Evolutionary conservation across 345 rosid species (phyloP).

Genomic region (Stellera chamaejasme): DNA sequence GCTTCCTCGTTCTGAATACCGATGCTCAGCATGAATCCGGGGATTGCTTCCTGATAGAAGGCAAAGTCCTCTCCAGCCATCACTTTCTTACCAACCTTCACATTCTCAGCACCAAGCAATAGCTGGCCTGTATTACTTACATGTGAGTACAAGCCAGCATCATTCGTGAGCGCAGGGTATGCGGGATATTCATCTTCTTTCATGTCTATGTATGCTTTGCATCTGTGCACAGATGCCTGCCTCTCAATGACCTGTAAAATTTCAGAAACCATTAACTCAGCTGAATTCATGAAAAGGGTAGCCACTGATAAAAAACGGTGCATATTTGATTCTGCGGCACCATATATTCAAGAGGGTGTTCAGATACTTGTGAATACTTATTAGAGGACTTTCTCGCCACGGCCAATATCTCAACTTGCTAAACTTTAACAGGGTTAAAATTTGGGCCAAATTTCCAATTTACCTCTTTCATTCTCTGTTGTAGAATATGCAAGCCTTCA

Average conservation of each 20-base stretch:
- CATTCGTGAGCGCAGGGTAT: conserved; percentile 66
- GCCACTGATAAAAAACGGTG: no score
- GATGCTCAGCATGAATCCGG: conserved; percentile 58
- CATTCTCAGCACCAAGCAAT: conserved; percentile 55
- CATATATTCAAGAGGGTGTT: no score
- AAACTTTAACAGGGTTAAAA: no score
- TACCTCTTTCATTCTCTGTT: conserved; percentile 65
- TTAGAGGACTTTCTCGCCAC: no score
- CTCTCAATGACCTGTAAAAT: conserved; percentile 51
- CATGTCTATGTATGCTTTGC: conserved; percentile 43
- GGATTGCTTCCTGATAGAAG: conserved; percentile 65
- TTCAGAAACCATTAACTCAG: conserved; percentile 1
- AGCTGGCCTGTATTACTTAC: conserved; percentile 39
- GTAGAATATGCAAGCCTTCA: conserved; percentile 55
- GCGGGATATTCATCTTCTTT: conserved; percentile 34
- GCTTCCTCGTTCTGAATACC: conserved; percentile 62
- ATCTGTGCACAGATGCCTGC: conserved; percentile 60
- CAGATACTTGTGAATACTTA: no score
- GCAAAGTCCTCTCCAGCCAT: conserved; percentile 91
- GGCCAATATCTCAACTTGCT: no score
- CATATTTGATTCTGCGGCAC: no score
- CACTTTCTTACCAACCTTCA: conserved; percentile 28
- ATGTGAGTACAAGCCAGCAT: conserved; percentile 38
- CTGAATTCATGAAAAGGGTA: no score
- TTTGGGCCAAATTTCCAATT: background rate